Base-by-base conservation (phyloP, 768 basidiomycete species). In the Agrocybe pediades region DNA sequence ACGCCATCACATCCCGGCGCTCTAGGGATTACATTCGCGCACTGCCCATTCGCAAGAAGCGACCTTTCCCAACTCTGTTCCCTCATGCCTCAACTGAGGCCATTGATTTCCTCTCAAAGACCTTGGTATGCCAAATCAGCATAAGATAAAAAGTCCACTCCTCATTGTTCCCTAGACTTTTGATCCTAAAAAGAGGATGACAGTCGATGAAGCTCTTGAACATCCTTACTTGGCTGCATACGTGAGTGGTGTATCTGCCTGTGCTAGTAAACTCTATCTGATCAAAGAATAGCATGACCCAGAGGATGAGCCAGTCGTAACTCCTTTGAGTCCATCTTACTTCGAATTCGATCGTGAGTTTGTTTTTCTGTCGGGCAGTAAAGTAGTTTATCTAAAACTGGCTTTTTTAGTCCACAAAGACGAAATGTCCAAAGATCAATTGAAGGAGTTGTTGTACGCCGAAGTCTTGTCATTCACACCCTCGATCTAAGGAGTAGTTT, bases 1-100 rank as follows among this genome's bases (percentile, higher is more conserved):
- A 94, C 71, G 85, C 89, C 30, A 95, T 95, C 69, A 92, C 90
- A 1, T 90, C 88, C 4, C 80, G 85, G 44, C 79, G 92, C 45
- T 93, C 90, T 49, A 82, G 90, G 52, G 91, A 95, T 63, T 95
- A 95, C 71, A 86, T 96, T 62, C 86, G 92, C 41, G 85, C 88
- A 6, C 75, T 95, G 53, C 92, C 91, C 41, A 92, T 95, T 64
- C 82, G 87, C 60, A 92, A 88, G 71, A 82, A 81, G 62, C 76
- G 81, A 41, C 74, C 86, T 13, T 92, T 95, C 68, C 70, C 80
- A 39, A 75, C 81, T 16, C 64, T 95, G 48, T 95, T 92, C 74
- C 90, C 92, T 4, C 82, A 86, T 52, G 90, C 90, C 39, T 87
- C 84, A 3, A 70, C 81, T 6, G 81, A 86, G 29, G 90, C 88